These are phyloP conservation scores for Penicillium brevicompactum DNA, from an alignment of 2,329 filamentous ascomycete genomes.

Conservation along the genomic window DNA sequence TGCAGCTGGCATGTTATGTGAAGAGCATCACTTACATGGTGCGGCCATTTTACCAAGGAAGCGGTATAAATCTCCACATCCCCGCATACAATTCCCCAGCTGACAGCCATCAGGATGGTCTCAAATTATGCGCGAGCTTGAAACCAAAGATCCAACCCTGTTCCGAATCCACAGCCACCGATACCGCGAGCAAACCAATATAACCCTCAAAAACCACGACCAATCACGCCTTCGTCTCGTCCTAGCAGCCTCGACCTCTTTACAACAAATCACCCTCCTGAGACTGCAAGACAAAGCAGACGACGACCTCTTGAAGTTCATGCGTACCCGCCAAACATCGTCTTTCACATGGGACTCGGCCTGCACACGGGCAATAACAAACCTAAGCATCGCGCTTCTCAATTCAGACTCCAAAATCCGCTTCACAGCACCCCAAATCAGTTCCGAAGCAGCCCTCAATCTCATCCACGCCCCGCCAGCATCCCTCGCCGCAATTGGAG, in stretches of 20 bases:
- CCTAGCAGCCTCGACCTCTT: conserved; percentile 59
- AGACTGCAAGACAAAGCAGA: conserved; percentile 64
- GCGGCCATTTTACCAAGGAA: conserved; percentile 43
- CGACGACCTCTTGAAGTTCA: conserved; percentile 54
- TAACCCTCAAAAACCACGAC: conserved; percentile 56
- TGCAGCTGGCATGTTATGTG: conserved; percentile 41
- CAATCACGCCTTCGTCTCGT: conserved; percentile 56
- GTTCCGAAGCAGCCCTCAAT: conserved; percentile 59
- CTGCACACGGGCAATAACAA: conserved; percentile 63
- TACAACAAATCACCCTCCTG: conserved; percentile 67
- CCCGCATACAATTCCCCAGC: conserved; percentile 11
- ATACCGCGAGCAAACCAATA: conserved; percentile 43
- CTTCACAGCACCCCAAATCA: conserved; percentile 65
- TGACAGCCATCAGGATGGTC: conserved; percentile 35
- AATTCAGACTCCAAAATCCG: conserved; percentile 59
- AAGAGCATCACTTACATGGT: conserved; percentile 44
- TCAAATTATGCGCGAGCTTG: conserved; percentile 24
- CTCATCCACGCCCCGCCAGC: conserved; percentile 52
- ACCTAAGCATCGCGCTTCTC: conserved; percentile 59
- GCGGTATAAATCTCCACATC: conserved; percentile 34
- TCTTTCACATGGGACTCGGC: conserved; percentile 64
- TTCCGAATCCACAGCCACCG: conserved; percentile 34
- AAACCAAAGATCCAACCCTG: conserved; percentile 21
- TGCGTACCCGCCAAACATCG: conserved; percentile 53
- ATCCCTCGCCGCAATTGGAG: conserved; percentile 54